Base-by-base conservation (phyloP, 495 filamentous ascomycete species). In the Trichoderma erinaceum region DNA sequence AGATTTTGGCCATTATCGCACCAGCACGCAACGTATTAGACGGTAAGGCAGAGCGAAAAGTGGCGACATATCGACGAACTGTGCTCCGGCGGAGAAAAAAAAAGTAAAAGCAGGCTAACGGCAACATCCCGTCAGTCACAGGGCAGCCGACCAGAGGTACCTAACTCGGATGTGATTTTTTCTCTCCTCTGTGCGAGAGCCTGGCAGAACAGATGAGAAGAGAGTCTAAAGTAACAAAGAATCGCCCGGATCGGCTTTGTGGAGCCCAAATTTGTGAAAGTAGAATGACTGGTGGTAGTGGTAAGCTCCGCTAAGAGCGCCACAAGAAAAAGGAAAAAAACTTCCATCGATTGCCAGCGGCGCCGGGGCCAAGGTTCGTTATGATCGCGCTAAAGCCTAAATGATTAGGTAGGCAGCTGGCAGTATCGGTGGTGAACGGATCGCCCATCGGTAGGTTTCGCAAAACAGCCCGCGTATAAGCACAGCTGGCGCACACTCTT, bases 311-410 rank as follows among this genome's bases (percentile, higher is more conserved):
- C 44, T n/a, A n/a, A 3, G 5, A 48, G 44, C 44, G 44, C 44
- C 44, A 48, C 44, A 48, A 48, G 44, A 48, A 48, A 48, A n/a
- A n/a, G n/a, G 12, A n/a, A 48, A 48, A 48, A 48, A 48, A 48
- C 44, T 48, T 48, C 29, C 29, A 29, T 29, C 44, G 44, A 48
- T 15, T 48, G 44, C 44, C 44, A 48, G 44, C 7, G n/a, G 15
- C n/a, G n/a, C 44, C 44, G 44, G 44, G 44, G 35, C 5, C 44
- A 13, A n/a, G 12, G 44, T 48, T n/a, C 15, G 7, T 38, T 38
- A 38, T 38, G 44, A n/a, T 6, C 44, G 44, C 44, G 44, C 44
- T 48, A 48, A 48, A 48, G n/a, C 44, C 44, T 48, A 48, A 48
- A 48, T 48, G 15, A 48, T 48, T 38, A 38, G 35, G 35, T 38